These are phyloP conservation scores for Diaporthe batatas DNA, from an alignment of 2,329 filamentous ascomycete genomes.

Conservation along the genomic window DNA sequence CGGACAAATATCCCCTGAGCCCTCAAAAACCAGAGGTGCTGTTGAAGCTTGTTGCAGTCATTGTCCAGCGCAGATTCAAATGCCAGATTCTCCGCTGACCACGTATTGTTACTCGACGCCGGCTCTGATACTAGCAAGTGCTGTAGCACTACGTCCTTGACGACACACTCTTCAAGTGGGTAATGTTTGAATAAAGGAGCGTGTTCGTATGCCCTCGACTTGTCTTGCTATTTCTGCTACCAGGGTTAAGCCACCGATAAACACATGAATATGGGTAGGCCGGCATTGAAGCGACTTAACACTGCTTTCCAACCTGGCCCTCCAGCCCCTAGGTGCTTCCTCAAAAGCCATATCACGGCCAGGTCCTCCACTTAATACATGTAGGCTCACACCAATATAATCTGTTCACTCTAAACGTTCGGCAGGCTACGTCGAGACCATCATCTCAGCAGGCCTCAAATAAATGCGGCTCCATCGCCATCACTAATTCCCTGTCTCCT, in stretches of 20 bases:
- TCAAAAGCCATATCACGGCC: neutral
- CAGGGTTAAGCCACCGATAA: neutral
- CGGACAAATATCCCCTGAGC: neutral
- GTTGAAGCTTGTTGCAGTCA: neutral
- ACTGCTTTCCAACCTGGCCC: neutral
- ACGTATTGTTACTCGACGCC: neutral
- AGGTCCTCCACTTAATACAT: slow-evolving; percentile 9
- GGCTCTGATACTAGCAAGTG: neutral
- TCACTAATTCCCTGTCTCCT: slow-evolving; percentile 18
- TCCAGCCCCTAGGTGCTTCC: neutral
- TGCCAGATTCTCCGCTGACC: neutral
- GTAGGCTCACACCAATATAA: neutral
- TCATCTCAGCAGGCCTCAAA: slow-evolving; percentile 10
- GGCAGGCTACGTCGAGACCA: neutral
- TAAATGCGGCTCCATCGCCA: slow-evolving; percentile 36
- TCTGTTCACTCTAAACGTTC: neutral
- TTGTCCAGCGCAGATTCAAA: slow-evolving; percentile 1
- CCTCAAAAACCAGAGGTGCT: slow-evolving; percentile 4
- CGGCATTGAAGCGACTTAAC: neutral
- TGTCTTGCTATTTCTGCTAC: slow-evolving; percentile 2
- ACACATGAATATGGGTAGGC: neutral
- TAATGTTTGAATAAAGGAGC: neutral
- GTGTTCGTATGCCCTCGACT: neutral
- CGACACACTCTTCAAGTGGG: neutral
- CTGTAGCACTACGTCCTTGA: neutral